These are phyloP conservation scores for Epichloe gansuensis DNA, from an alignment of 2,329 filamentous ascomycete species.

Conservation along the genomic window DNA sequence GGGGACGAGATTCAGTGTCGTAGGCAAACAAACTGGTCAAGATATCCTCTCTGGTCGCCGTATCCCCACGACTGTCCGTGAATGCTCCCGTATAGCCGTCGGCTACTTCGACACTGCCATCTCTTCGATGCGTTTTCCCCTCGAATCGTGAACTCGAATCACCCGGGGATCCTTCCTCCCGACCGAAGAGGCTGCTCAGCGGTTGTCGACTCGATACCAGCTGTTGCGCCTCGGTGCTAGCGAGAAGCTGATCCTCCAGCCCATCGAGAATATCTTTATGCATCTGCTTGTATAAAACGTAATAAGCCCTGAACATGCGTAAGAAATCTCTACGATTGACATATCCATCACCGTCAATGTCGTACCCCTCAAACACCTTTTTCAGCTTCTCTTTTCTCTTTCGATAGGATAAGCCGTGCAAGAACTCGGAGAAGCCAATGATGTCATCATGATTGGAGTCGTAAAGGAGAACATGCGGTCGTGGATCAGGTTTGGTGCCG, in stretches of 20 bases:
- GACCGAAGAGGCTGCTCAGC: conserved; percentile 61
- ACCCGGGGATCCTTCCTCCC: conserved; percentile 53
- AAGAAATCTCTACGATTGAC: conserved; percentile 80
- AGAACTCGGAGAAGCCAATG: conserved; percentile 86
- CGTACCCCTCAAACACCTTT: conserved; percentile 78
- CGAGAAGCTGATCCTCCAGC: conserved; percentile 65
- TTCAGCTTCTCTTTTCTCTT: conserved; percentile 57
- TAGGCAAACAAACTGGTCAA: conserved; percentile 40
- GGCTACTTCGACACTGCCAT: conserved; percentile 53
- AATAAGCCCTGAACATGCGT: conserved; percentile 85
- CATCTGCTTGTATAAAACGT: conserved; percentile 79
- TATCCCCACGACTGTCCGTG: conserved; percentile 47
- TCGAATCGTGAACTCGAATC: conserved; percentile 46
- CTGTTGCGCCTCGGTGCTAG: conserved; percentile 64
- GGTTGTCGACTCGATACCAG: conserved; percentile 65
- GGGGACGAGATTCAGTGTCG: conserved; percentile 18
- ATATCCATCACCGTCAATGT: conserved; percentile 78
- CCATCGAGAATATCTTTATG: conserved; percentile 72
- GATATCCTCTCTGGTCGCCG: conserved; percentile 47
- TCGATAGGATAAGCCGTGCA: conserved; percentile 65
- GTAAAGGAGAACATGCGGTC: conserved; percentile 94
- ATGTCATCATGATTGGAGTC: conserved; percentile 80
- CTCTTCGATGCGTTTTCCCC: conserved; percentile 51
- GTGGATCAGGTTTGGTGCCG: conserved; percentile 78
- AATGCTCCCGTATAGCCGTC: conserved; percentile 46